These are phyloP conservation scores for Aristolochia californica DNA, from an alignment of 164 flowering plant genomes.

Conservation along the genomic window DNA sequence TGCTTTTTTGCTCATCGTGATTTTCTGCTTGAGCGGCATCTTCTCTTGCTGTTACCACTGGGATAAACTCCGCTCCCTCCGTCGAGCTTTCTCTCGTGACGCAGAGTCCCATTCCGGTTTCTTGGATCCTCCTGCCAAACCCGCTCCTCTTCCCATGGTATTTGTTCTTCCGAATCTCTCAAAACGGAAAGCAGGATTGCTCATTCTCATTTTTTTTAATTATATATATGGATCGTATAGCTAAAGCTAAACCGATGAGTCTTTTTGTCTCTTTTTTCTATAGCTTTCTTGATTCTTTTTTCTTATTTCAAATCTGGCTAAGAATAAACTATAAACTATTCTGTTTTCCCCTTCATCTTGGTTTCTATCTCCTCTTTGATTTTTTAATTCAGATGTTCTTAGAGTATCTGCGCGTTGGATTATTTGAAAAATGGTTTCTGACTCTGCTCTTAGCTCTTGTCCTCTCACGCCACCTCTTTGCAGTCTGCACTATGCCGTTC, in stretches of 20 bases:
- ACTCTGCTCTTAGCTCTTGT: too few relatives aligned
- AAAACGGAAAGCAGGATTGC: too few relatives aligned
- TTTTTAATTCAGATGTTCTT: too few relatives aligned
- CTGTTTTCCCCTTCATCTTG: neutral
- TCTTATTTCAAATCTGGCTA: neutral
- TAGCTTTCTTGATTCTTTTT: neutral
- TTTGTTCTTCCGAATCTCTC: too few relatives aligned
- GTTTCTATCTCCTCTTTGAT: too few relatives aligned
- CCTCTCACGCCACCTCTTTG: too few relatives aligned
- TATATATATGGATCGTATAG: too few relatives aligned
- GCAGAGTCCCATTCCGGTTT: conserved; percentile 20
- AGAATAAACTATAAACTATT: neutral
- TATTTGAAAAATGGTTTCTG: too few relatives aligned
- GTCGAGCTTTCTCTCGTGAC: conserved; percentile 28
- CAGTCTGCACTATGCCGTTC: too few relatives aligned
- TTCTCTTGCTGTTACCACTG: conserved; percentile 97
- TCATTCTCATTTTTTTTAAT: too few relatives aligned
- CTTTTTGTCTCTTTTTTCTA: neutral
- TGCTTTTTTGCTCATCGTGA: conserved; percentile 51
- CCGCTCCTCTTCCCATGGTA: conserved; percentile 35
- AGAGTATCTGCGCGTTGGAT: too few relatives aligned
- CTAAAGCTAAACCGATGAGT: neutral
- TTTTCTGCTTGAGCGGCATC: conserved; percentile 73
- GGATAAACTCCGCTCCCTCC: conserved; percentile 71
- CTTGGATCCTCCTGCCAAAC: conserved; percentile 27